Evolutionary conservation across 148 eudicot genomes (phyloP).

Genomic region (Talinum fruticosum): DNA sequence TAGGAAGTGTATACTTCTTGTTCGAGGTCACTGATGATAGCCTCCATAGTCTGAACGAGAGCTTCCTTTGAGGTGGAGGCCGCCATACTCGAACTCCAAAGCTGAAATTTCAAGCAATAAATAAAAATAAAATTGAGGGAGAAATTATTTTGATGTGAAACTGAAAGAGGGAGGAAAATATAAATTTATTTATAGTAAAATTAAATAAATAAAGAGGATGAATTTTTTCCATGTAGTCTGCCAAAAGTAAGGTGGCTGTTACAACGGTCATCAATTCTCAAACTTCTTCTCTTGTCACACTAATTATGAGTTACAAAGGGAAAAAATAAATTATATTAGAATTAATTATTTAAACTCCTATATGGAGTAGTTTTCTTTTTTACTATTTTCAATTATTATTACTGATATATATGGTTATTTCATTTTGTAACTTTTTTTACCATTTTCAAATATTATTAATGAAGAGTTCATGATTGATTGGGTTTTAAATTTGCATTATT

Average conservation of each 20-base stretch:
- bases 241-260: background rate
- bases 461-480: too few species aligned
- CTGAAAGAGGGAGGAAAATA: background rate
- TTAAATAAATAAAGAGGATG: background rate
- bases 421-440: too few species aligned
- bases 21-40: slow-evolving; percentile 6
- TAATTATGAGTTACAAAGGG: background rate
- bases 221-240: background rate
- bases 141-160: background rate
- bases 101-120: background rate
- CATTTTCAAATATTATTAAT: too few species aligned
- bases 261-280: background rate
- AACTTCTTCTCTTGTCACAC: background rate
- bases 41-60: background rate
- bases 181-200: too few species aligned
- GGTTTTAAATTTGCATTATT: too few species aligned
- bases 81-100: slow-evolving; percentile 11
- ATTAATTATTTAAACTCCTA: too few species aligned
- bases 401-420: too few species aligned
- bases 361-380: too few species aligned
- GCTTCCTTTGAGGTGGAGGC: slow-evolving; percentile 11
- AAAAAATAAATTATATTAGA: background rate
- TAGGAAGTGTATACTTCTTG: background rate
- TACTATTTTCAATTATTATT: background rate
- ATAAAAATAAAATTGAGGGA: background rate